Conservation (phyloP, 1,139 yeast genomes). For the Meyerozyma smithsonii region DNA sequence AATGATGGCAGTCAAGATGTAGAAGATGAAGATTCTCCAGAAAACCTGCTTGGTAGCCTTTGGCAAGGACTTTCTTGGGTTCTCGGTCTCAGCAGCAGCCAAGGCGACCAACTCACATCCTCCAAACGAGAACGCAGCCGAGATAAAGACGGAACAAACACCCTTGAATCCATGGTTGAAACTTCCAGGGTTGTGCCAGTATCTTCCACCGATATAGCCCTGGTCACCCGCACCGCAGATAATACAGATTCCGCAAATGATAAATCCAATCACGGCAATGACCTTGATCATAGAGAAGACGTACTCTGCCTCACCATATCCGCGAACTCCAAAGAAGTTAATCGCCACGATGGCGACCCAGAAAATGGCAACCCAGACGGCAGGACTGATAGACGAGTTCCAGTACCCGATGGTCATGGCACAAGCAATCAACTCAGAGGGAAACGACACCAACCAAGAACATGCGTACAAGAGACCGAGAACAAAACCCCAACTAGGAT, state of each 20-base stretch:
- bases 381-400: constrained; percentile 33
- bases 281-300: constrained; percentile 38
- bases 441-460: constrained; percentile 42
- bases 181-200: constrained; percentile 44
- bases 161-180: constrained; percentile 68
- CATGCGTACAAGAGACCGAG: constrained; percentile 38
- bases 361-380: constrained; percentile 42
- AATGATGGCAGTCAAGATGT: constrained; percentile 41
- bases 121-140: constrained; percentile 84
- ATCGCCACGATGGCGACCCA: constrained; percentile 32
- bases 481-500: constrained; percentile 58
- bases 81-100: constrained; percentile 79
- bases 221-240: constrained; percentile 39
- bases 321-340: constrained; percentile 41
- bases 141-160: constrained; percentile 73
- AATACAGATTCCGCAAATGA: constrained; percentile 34
- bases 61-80: constrained; percentile 67
- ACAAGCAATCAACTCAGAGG: constrained; percentile 42
- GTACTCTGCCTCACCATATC: constrained; percentile 45
- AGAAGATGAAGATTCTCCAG: constrained; percentile 66
- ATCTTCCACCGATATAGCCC: constrained; percentile 16
- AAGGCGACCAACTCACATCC: constrained; percentile 80
- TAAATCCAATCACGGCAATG: constrained; percentile 39
- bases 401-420: constrained; percentile 40
- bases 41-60: constrained; percentile 70